Conservation (phyloP, 2,329 filamentous ascomycete genomes). For the Monosporascus sp. region DNA sequence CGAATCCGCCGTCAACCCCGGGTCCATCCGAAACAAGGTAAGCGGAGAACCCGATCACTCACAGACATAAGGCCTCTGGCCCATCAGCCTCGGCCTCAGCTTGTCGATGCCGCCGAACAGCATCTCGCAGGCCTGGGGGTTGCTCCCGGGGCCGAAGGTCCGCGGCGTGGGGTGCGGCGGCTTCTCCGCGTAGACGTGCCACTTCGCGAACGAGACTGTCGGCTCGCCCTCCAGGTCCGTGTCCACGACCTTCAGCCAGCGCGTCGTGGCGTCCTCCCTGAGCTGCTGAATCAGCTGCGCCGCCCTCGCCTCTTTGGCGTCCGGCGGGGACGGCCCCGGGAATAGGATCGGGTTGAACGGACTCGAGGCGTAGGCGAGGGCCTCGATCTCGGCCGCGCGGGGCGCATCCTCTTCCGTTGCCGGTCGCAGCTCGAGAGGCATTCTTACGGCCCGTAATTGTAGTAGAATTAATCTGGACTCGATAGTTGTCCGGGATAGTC, state of each 20-base stretch:
- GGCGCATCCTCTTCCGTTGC: constrained; percentile 31
- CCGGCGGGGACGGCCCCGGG: constrained; percentile 25
- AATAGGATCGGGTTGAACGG: constrained; percentile 28
- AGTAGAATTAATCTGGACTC: too few relatives aligned
- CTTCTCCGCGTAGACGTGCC: constrained; percentile 22
- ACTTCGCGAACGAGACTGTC: constrained; percentile 29
- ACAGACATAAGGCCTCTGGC: constrained; percentile 23
- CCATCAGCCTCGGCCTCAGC: constrained; percentile 14
- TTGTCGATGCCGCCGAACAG: constrained; percentile 21
- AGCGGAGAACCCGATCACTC: constrained; percentile 9
- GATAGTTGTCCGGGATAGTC: too few relatives aligned
- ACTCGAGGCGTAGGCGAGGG: constrained; percentile 29
- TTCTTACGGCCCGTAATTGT: constrained; percentile 8
- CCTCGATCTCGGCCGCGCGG: constrained; percentile 33
- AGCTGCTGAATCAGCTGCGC: constrained; percentile 15
- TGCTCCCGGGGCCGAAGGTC: constrained; percentile 20
- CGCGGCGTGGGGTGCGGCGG: constrained; percentile 10
- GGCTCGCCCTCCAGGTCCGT: constrained; percentile 23
- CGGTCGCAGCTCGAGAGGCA: constrained; percentile 33
- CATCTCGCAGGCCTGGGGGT: constrained; percentile 26
- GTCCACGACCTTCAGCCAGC: constrained; percentile 29
- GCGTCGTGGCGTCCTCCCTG: constrained; percentile 16
- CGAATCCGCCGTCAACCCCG: neutral
- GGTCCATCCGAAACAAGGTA: neutral
- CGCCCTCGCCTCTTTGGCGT: constrained; percentile 16